phyloP scores from a whole-genome alignment of 2,329 filamentous ascomycete species.

The Colletotrichum spinosum region DNA sequence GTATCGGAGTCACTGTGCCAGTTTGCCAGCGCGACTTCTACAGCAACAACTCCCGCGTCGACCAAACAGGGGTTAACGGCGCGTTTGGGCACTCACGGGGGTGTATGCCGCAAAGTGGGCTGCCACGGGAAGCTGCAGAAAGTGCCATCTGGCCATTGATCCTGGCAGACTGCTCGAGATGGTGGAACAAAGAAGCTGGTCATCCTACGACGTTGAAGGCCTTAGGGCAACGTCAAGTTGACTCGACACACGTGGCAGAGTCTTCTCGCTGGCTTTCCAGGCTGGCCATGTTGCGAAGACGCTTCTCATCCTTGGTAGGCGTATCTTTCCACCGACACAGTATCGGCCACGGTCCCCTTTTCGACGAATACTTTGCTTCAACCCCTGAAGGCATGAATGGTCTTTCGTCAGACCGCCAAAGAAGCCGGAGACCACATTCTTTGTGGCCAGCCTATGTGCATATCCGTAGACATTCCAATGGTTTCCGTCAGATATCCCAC shows the following conservation, averaged over 20 bases:
- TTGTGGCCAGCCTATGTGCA: slow-evolving; percentile 48
- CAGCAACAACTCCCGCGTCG: slow-evolving; percentile 45
- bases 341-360: not conserved
- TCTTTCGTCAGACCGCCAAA: slow-evolving; percentile 40
- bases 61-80: slow-evolving; percentile 51
- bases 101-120: slow-evolving; percentile 27
- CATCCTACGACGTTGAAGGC: slow-evolving; percentile 38
- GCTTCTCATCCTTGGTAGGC: no score
- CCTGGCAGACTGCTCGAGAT: slow-evolving; percentile 42
- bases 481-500: slow-evolving; percentile 46
- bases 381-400: slow-evolving; percentile 2
- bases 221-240: slow-evolving; percentile 46
- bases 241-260: slow-evolving; percentile 67
- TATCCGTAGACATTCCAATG: slow-evolving; percentile 44
- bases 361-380: slow-evolving; percentile 3
- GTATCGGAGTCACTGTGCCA: slow-evolving; percentile 44
- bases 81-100: slow-evolving; percentile 37
- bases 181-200: slow-evolving; percentile 58
- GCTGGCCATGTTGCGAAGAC: no score
- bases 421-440: slow-evolving; percentile 31
- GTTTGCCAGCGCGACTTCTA: slow-evolving; percentile 57
- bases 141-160: slow-evolving; percentile 49
- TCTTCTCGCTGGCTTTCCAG: slow-evolving; percentile 35
- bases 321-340: no score
- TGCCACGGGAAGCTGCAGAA: slow-evolving; percentile 60